Base-by-base conservation (phyloP, 164 flowering plant species). In the Sextonia rubra region DNA sequence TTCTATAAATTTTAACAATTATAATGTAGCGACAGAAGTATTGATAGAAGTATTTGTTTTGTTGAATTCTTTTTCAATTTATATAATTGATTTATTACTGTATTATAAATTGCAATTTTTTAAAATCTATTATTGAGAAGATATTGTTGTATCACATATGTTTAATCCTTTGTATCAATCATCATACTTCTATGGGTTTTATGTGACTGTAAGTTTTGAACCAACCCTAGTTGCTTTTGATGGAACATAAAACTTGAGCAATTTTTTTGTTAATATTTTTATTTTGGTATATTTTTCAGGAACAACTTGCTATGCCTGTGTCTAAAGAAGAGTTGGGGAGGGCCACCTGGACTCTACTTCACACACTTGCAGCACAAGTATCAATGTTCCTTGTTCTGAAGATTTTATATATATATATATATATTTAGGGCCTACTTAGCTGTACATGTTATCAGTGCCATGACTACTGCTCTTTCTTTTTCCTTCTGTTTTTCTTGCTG, bases 291-390 rank as follows among this genome's bases (percentile, higher is more conserved):
- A 52, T 56, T 67, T 15, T 72, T 74, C 77, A 89, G 91, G 88
- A 67, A 29, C 80, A 82, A 22, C 65, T 81, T 77, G 80, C 90
- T 29, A 76, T 72, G 32, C 97, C 98, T 60, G 85, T 88, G 71
- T 83, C 94, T 14, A 96, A 90, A 80, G 98, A 88, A 80, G 98
- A 91, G 64, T 89, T 96, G 69, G 99, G 99, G 76, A 89, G 97
- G 80, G 88, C 95, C 23, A 90, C 99, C 29, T 96, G 98, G 97
- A 96, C 99, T 61, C 85, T 96, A 73, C 95, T 93, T 73, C 99
- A 96, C 82, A 93, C 94, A 56, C 89, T 96, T 73, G 99, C 82
- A 66, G 98, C 98, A 73, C 97, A 92, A 95, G 95, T 94, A 24
- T 70, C 47, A 26, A 7, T 15, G 18, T 58, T 70, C 64, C 22